Conservation (phyloP, 371 early-diverging fungal species). For the Syncephalastrum monosporum region DNA sequence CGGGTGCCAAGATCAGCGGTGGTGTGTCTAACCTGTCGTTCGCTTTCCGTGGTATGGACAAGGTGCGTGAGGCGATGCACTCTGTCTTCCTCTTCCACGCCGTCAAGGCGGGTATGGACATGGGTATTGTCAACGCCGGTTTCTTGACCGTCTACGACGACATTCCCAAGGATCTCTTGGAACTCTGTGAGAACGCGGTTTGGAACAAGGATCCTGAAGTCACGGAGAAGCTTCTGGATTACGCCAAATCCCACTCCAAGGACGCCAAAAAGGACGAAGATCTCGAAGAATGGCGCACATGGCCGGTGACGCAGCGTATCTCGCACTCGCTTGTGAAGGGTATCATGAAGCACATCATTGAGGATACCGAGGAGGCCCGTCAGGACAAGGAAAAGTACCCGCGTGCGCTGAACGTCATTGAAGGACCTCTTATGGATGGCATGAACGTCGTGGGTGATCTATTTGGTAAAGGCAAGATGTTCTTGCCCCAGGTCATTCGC, state of each 20-base stretch:
- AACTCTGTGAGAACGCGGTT: constrained; percentile 89
- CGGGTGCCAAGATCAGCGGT: constrained; percentile 89
- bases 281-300: constrained; percentile 84
- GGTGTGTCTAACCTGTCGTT: constrained; percentile 95
- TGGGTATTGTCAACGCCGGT: constrained; percentile 97
- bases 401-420: constrained; percentile 89
- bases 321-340: constrained; percentile 88
- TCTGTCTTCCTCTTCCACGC: constrained; percentile 92
- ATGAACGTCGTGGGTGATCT: constrained; percentile 93
- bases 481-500: constrained; percentile 96
- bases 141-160: constrained; percentile 93
- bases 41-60: constrained; percentile 93
- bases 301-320: constrained; percentile 75
- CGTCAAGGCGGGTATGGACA: constrained; percentile 90
- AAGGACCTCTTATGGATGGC: constrained; percentile 93
- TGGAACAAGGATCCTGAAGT: constrained; percentile 88
- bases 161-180: constrained; percentile 86
- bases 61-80: constrained; percentile 93
- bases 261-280: constrained; percentile 72
- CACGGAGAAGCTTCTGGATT: constrained; percentile 88
- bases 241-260: constrained; percentile 82
- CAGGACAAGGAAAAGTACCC: constrained; percentile 66
- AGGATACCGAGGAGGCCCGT: constrained; percentile 92
- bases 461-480: constrained; percentile 94
- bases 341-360: constrained; percentile 86